phyloP scores from a whole-genome alignment of 768 basidiomycete genomes.

The Rickenella mellea region DNA sequence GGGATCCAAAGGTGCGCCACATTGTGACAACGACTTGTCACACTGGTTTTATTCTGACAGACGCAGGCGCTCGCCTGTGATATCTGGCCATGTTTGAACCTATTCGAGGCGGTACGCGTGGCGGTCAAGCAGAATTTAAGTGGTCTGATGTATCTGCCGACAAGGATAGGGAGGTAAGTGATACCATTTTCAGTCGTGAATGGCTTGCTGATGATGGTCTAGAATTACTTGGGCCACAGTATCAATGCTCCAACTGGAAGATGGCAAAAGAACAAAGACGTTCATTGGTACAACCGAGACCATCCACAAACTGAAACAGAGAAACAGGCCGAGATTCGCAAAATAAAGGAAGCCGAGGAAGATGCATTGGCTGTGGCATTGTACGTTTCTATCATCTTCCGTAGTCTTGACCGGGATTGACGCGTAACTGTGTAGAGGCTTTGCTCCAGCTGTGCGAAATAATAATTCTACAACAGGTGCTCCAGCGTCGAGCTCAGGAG shows the following conservation, averaged over 20 bases:
- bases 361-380: constrained; percentile 79
- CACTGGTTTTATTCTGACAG: too few relatives aligned
- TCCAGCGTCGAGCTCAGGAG: constrained; percentile 12
- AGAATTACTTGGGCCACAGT: constrained; percentile 94
- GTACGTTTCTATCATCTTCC: constrained; percentile 28
- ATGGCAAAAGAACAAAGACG: constrained; percentile 96
- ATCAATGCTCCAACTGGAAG: constrained; percentile 92
- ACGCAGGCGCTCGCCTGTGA: too few relatives aligned
- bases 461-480: constrained; percentile 17
- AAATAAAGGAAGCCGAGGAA: constrained; percentile 80
- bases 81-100: constrained; percentile 65
- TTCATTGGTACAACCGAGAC: constrained; percentile 91
- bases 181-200: neutral
- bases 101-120: constrained; percentile 79
- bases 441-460: constrained; percentile 50
- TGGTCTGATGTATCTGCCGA: constrained; percentile 87
- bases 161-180: constrained; percentile 79
- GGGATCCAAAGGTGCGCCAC: too few relatives aligned
- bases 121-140: constrained; percentile 88
- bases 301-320: constrained; percentile 29
- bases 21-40: too few relatives aligned
- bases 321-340: constrained; percentile 63
- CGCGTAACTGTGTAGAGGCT: constrained; percentile 45
- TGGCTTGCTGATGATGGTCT: constrained; percentile 4
- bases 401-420: neutral